phyloP scores from a whole-genome alignment of 257 asterid genomes.

The Penstemon newberryi region DNA sequence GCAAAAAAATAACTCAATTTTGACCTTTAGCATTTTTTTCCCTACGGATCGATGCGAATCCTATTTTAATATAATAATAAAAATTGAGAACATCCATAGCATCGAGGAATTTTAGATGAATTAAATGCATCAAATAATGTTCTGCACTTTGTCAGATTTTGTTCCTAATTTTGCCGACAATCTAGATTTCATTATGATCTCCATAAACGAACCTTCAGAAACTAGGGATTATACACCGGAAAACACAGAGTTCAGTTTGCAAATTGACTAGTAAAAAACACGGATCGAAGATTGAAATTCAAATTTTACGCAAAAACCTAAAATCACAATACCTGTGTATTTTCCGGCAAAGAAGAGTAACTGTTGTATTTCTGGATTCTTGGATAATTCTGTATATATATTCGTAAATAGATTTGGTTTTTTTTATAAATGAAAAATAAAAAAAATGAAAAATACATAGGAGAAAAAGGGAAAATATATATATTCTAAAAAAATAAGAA shows the following conservation, averaged over 20 bases:
- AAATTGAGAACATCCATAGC: constrained; percentile 15
- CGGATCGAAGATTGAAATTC: constrained; percentile 8
- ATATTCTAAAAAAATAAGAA: neutral
- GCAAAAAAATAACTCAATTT: constrained; percentile 18
- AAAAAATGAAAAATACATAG: neutral
- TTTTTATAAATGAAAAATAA: neutral
- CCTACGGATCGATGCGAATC: constrained; percentile 30
- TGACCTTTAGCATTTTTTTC: constrained; percentile 30
- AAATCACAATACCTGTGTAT: constrained; percentile 17
- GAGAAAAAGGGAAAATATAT: neutral
- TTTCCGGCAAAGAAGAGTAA: constrained; percentile 22
- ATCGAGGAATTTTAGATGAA: constrained; percentile 29
- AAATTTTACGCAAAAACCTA: neutral
- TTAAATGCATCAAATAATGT: constrained; percentile 31
- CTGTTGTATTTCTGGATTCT: neutral
- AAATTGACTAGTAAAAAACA: neutral
- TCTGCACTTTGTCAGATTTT: constrained; percentile 33
- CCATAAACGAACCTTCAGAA: constrained; percentile 34
- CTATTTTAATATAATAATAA: neutral
- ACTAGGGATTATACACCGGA: constrained; percentile 5
- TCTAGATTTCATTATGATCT: constrained; percentile 30
- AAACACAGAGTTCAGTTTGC: neutral
- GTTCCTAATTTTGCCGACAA: constrained; percentile 35
- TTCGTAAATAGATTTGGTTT: neutral
- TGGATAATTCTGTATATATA: neutral